Evolutionary conservation across 768 basidiomycete species (phyloP).

Genomic region (Boletus barrowsii): DNA sequence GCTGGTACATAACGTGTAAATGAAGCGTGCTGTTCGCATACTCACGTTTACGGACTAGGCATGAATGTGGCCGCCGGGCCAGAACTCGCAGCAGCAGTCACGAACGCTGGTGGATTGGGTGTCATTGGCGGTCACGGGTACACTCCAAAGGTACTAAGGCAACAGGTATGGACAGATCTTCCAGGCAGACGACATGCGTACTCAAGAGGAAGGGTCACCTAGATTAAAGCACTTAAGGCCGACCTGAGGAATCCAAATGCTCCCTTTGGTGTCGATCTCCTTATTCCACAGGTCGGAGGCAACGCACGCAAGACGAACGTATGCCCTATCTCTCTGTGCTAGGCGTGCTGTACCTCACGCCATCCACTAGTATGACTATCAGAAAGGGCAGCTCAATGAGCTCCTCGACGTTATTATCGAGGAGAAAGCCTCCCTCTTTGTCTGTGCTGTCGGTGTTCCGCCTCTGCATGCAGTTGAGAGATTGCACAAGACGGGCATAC

Average conservation of each 20-base stretch:
- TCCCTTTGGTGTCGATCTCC: conserved; percentile 89
- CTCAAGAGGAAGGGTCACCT: conserved; percentile 7
- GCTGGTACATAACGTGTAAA: conserved; percentile 48
- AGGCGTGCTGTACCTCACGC: neutral
- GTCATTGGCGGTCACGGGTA: conserved; percentile 90
- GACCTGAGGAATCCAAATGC: conserved; percentile 69
- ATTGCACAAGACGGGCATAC: conserved; percentile 81
- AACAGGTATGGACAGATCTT: conserved; percentile 54
- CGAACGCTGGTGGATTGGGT: conserved; percentile 90
- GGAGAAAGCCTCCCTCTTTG: conserved; percentile 84
- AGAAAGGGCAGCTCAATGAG: conserved; percentile 78
- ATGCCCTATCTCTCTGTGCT: conserved; percentile 16
- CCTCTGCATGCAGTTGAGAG: conserved; percentile 75
- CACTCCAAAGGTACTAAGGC: conserved; percentile 75
- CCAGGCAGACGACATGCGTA: neutral
- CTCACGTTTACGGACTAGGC: conserved; percentile 33
- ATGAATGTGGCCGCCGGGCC: conserved; percentile 71
- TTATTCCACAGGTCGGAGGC: conserved; percentile 85
- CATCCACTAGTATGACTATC: conserved; percentile 71
- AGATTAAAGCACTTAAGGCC: conserved; percentile 75
- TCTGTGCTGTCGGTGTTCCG: conserved; percentile 88
- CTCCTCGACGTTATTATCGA: conserved; percentile 91
- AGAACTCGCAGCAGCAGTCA: conserved; percentile 89
- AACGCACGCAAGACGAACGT: conserved; percentile 90
- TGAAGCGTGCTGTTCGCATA: conserved; percentile 36